Percentiles rank a stretch among this genome's conserved stretches.
Evolutionary conservation across 2,329 filamentous ascomycete species (phyloP).

Genomic region (Davidsoniella virescens): DNA sequence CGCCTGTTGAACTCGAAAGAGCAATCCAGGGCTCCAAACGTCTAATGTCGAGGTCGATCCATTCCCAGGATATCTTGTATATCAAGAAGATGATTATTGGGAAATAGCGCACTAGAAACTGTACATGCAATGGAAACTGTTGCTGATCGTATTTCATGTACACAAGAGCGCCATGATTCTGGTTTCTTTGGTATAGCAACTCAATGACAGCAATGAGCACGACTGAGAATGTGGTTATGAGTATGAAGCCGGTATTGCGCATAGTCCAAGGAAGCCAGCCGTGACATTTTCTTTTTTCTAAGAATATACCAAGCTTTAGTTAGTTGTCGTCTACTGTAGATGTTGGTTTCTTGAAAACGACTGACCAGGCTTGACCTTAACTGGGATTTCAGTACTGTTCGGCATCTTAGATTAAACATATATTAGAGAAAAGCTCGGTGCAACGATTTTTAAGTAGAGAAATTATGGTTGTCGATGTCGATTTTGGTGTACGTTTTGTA

Average conservation of each 20-base stretch:
- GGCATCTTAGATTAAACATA: too few relatives aligned
- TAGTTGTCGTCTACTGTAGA: too few relatives aligned
- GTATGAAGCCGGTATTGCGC: constrained; percentile 20
- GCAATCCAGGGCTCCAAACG: constrained; percentile 45
- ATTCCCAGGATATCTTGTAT: constrained; percentile 40
- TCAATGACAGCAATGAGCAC: constrained; percentile 29
- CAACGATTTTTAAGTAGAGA: too few relatives aligned
- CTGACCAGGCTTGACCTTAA: too few relatives aligned
- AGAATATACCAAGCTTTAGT: not conserved
- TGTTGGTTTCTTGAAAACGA: too few relatives aligned
- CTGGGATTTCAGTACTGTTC: too few relatives aligned
- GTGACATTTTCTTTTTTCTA: constrained; percentile 2
- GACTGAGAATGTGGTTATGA: constrained; percentile 23
- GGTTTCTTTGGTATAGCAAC: constrained; percentile 25
- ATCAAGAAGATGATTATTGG: constrained; percentile 37
- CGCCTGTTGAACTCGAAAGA: constrained; percentile 30
- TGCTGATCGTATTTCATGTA: constrained; percentile 16
- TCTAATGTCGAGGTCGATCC: constrained; percentile 43
- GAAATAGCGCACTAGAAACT: constrained; percentile 13
- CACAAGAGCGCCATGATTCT: constrained; percentile 25
- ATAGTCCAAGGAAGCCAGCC: constrained; percentile 13
- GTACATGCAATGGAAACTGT: constrained; percentile 21
- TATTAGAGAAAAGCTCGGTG: too few relatives aligned
- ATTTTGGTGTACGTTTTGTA: too few relatives aligned
- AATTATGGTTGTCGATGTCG: too few relatives aligned